These are phyloP conservation scores for Candida adriatica DNA, from an alignment of 805 yeast species.

Conservation along the genomic window DNA sequence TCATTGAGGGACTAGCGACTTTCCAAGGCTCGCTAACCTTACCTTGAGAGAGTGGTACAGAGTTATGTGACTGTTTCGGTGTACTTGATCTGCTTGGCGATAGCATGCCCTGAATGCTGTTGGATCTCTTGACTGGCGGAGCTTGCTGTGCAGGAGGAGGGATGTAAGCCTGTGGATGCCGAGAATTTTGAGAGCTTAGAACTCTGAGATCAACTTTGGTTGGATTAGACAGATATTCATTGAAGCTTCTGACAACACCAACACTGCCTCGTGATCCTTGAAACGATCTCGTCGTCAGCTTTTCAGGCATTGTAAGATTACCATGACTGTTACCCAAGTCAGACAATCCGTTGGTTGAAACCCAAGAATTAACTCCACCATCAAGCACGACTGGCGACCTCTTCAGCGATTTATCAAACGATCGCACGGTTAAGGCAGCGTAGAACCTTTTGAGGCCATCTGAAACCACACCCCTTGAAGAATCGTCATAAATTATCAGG, in stretches of 20 bases:
- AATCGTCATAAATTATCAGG: constrained; percentile 47
- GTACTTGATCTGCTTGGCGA: too few species aligned
- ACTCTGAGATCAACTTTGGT: constrained; percentile 12
- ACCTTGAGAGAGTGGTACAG: background rate
- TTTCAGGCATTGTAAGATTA: constrained; percentile 9
- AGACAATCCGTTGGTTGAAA: constrained; percentile 14
- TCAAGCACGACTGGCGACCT: constrained; percentile 38
- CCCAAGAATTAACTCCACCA: constrained; percentile 53
- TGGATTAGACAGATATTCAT: constrained; percentile 16
- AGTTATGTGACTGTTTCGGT: too few species aligned
- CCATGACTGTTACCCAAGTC: constrained; percentile 19
- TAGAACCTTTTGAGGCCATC: constrained; percentile 10
- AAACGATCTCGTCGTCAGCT: constrained; percentile 7
- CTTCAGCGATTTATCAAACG: constrained; percentile 30
- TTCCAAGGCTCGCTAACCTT: background rate
- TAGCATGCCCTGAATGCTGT: constrained; percentile 6
- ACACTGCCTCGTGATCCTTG: constrained; percentile 1
- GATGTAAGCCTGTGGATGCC: background rate
- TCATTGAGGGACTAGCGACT: background rate
- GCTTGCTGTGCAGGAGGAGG: constrained; percentile 5
- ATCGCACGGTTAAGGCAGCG: constrained; percentile 28
- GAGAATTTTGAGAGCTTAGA: too few species aligned
- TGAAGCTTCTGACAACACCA: constrained; percentile 9
- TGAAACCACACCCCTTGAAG: constrained; percentile 2
- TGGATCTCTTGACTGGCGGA: constrained; percentile 5